These are phyloP conservation scores for Plectosphaerella plurivora DNA, from an alignment of 2,329 filamentous ascomycete species.

Conservation along the genomic window DNA sequence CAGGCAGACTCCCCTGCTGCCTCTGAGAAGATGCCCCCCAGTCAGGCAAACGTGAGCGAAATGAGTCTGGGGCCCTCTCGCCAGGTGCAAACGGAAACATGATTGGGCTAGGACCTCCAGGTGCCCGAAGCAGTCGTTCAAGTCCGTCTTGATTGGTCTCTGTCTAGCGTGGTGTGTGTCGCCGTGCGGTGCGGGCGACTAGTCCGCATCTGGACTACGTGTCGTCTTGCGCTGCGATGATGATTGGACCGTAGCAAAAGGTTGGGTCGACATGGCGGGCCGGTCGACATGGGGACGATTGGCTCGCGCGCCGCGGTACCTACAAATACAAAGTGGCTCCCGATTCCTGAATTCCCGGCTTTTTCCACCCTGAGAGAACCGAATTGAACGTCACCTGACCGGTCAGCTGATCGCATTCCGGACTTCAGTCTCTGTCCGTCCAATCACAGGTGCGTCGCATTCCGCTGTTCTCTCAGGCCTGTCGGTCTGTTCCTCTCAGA, in stretches of 20 bases:
- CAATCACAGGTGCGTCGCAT: slow-evolving; percentile 1
- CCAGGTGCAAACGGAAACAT: neutral
- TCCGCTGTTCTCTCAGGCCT: neutral
- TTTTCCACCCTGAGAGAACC: slow-evolving; percentile 1
- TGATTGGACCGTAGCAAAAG: neutral
- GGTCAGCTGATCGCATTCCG: slow-evolving; percentile 5
- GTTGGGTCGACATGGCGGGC: neutral
- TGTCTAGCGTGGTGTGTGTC: neutral
- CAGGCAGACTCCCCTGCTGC: too few species aligned
- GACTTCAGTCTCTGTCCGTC: neutral
- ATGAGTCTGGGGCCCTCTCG: neutral
- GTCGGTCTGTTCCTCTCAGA: neutral
- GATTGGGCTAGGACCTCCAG: neutral
- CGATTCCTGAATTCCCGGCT: slow-evolving; percentile 30
- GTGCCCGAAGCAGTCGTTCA: neutral
- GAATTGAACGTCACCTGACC: slow-evolving; percentile 10
- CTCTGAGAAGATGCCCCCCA: neutral
- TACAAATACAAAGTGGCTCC: slow-evolving; percentile 39
- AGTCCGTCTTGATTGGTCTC: neutral
- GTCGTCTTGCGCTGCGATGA: neutral
- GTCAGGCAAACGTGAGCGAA: neutral
- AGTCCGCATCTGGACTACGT: neutral
- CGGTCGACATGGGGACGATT: slow-evolving; percentile 10
- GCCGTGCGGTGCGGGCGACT: neutral
- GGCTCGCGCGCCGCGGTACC: slow-evolving; percentile 16